A percentile compares a stretch with the other conserved stretches of the same genome.
These are phyloP conservation scores for Leccinellum albellum DNA, from an alignment of 768 basidiomycete genomes.

Conservation along the genomic window DNA sequence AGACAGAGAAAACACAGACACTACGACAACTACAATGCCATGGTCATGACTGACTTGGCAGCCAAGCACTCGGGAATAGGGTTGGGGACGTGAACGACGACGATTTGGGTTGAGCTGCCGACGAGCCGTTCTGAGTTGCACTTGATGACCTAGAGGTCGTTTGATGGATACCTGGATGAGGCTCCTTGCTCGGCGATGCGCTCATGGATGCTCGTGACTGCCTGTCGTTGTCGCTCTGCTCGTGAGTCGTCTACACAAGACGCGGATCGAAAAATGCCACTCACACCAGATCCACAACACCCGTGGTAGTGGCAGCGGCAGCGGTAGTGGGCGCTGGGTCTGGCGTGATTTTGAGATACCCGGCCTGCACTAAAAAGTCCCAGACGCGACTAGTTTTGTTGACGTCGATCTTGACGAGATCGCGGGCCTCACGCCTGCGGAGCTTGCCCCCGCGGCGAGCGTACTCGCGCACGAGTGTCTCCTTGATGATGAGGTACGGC, in stretches of 20 bases:
- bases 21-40: neutral
- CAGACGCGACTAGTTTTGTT: constrained; percentile 90
- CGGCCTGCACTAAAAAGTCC: constrained; percentile 88
- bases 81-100: constrained; percentile 21
- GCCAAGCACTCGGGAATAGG: constrained; percentile 22
- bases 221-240: constrained; percentile 4
- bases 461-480: constrained; percentile 90
- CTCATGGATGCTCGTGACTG: constrained; percentile 13
- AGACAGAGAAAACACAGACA: neutral
- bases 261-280: constrained; percentile 4
- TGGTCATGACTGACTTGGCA: constrained; percentile 13
- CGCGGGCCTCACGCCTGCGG: constrained; percentile 82
- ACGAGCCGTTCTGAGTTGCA: constrained; percentile 15
- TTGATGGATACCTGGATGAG: constrained; percentile 15
- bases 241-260: neutral
- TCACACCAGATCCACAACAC: constrained; percentile 33
- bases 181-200: constrained; percentile 28
- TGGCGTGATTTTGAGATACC: constrained; percentile 69
- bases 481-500: constrained; percentile 94
- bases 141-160: constrained; percentile 4
- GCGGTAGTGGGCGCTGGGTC: constrained; percentile 39
- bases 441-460: constrained; percentile 85
- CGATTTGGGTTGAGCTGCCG: constrained; percentile 13
- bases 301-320: constrained; percentile 4
- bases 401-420: constrained; percentile 89